These are phyloP conservation scores for Alternaria longipes DNA, from an alignment of 2,329 filamentous ascomycete species.

Conservation along the genomic window DNA sequence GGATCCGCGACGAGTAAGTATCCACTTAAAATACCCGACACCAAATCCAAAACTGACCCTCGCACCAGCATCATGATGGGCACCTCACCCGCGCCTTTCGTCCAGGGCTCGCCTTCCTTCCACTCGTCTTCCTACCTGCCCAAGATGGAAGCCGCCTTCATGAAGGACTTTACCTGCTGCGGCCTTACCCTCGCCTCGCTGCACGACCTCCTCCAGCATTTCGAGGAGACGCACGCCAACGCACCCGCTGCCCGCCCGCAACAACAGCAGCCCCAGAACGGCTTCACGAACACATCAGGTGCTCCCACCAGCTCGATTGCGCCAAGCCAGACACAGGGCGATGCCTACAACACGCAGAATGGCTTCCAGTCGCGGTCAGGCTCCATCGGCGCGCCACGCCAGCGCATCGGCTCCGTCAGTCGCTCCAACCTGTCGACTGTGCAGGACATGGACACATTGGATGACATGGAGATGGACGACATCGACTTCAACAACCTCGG, in stretches of 20 bases:
- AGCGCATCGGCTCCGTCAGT: slow-evolving; percentile 53
- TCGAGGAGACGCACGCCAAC: slow-evolving; percentile 91
- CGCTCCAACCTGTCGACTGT: slow-evolving; percentile 54
- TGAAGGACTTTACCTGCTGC: slow-evolving; percentile 97
- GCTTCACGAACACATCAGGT: slow-evolving; percentile 42
- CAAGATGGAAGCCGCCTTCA: slow-evolving; percentile 96
- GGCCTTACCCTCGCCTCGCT: slow-evolving; percentile 87
- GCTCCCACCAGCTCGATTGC: slow-evolving; percentile 49
- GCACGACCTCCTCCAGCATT: slow-evolving; percentile 95
- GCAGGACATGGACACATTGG: slow-evolving; percentile 80
- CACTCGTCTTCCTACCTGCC: slow-evolving; percentile 97
- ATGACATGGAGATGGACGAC: slow-evolving; percentile 92
- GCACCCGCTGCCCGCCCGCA: slow-evolving; percentile 64
- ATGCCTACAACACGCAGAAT: slow-evolving; percentile 48
- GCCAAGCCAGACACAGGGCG: slow-evolving; percentile 56
- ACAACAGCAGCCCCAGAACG: slow-evolving; percentile 60
- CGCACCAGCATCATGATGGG: slow-evolving; percentile 86
- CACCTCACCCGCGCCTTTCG: slow-evolving; percentile 85
- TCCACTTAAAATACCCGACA: slow-evolving; percentile 5
- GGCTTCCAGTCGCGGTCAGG: slow-evolving; percentile 54
- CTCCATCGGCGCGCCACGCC: slow-evolving; percentile 46
- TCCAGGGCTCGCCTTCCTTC: slow-evolving; percentile 87
- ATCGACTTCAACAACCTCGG: slow-evolving; percentile 85
- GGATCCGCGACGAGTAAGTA: slow-evolving; percentile 97
- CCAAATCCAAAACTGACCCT: slow-evolving; percentile 33